These are phyloP conservation scores for Chlamydomonas sphaeroides DNA, from an alignment of 139 green algal species.

Conservation along the genomic window DNA sequence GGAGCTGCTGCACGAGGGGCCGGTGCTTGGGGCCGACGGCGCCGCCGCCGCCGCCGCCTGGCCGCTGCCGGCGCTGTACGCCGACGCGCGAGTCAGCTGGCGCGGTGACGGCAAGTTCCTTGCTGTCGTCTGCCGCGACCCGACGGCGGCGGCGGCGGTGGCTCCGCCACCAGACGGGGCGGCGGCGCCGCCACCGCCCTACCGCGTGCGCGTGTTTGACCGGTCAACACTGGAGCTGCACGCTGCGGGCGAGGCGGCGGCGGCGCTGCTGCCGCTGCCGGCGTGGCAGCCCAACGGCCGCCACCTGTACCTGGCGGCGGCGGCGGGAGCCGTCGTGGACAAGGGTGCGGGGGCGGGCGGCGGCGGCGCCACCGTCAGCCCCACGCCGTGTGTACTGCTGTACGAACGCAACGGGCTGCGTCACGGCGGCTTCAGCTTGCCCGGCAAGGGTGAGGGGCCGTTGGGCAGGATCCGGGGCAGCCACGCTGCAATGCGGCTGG, in stretches of 20 bases:
- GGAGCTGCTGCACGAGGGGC: constrained; percentile 50
- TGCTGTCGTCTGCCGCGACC: constrained; percentile 59
- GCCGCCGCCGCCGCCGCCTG: not conserved
- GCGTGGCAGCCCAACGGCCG: constrained; percentile 92
- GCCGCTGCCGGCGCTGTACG: not conserved
- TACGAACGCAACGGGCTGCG: constrained; percentile 93
- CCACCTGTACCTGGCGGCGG: constrained; percentile 71
- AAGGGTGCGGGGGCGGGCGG: not conserved
- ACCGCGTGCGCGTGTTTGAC: constrained; percentile 74
- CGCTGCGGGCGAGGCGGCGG: constrained; percentile 55
- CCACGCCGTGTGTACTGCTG: constrained; percentile 68
- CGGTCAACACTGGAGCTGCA: constrained; percentile 68
- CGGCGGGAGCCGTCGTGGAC: not conserved
- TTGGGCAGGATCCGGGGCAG: too few species aligned
- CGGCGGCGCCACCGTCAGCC: constrained; percentile 10
- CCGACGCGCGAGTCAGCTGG: constrained; percentile 70
- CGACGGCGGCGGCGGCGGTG: not conserved
- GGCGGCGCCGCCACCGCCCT: not conserved
- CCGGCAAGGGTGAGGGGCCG: not conserved
- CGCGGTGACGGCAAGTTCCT: constrained; percentile 85
- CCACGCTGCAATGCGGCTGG: too few species aligned
- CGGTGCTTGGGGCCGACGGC: constrained; percentile 9
- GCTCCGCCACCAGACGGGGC: too few species aligned
- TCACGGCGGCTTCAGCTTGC: constrained; percentile 85
- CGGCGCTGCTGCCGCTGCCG: constrained; percentile 60